Evolutionary conservation across 164 flowering plant genomes (phyloP), one percentile per base, ranked within the genome.

Genomic region (Berberis vulgaris): DNA sequence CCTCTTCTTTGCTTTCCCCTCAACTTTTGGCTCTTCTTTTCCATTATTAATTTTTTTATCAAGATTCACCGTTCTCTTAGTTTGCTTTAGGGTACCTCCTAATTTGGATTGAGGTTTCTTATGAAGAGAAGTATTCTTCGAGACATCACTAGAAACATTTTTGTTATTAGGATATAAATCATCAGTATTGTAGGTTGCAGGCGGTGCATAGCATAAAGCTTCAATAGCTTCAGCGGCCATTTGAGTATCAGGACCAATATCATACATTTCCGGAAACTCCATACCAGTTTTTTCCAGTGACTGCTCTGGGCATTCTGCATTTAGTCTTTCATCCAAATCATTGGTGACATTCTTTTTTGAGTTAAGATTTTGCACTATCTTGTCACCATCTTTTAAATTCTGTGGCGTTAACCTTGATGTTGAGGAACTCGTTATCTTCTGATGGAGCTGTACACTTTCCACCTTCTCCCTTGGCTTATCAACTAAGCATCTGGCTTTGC

Each of bases 211-310:
- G 63, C 69, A 69, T 64, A 94, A 74, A 44, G 80, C 87, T 74
- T 91, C 96, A 89, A 89, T 85, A 57, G 98, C 97, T 81, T 94
- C 98, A 69, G 96, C 97, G 74, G 98, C 98, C 81, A 85, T 62
- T 69, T 94, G 98, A 65, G 97, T 94, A 73, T 87, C 96, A 73
- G 78, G 52, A 58, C 97, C 95, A 40, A 87, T 82, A 74, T 78
- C 64, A 57, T 57, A 57, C 41, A 40, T 40, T 11, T 57, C 60
- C 6, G 60, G 60, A 2, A 57, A 57, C 40, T 42, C 43, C 44
- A 57, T 57, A 63, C 43, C 63, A 74, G 38, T 57, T 57, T 54
- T 67, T 54, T 69, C 78, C 58, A 59, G 41, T 49, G 54, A 56
- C 56, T 69, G 71, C 59, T 45, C 73, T 49, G 68, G 43, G 53